Evolutionary conservation across 768 basidiomycete species (phyloP).

Genomic region (Boletus insuetus): DNA sequence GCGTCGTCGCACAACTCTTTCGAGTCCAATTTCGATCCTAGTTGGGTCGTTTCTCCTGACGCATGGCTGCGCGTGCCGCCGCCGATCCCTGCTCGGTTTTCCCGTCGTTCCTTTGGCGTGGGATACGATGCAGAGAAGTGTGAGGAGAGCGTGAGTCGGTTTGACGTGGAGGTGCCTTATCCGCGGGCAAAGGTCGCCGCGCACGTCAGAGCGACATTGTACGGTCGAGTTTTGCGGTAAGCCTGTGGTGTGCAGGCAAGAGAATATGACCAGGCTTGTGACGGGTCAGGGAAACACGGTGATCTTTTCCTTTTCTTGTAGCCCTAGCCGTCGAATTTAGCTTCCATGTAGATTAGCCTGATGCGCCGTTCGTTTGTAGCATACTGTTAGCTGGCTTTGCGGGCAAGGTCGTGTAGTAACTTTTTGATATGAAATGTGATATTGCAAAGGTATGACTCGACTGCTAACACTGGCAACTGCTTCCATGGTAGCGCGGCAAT

Average conservation of each 20-base stretch:
- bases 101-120: slow-evolving; percentile 6
- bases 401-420: neutral
- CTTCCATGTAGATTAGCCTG: slow-evolving; percentile 1
- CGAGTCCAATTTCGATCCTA: slow-evolving; percentile 26
- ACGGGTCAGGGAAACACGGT: slow-evolving; percentile 38
- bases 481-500: slow-evolving; percentile 1
- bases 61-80: slow-evolving; percentile 26
- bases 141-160: neutral
- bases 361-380: slow-evolving; percentile 8
- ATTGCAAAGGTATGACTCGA: neutral
- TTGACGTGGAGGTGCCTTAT: neutral
- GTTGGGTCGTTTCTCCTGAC: neutral
- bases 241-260: neutral
- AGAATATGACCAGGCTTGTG: slow-evolving; percentile 39
- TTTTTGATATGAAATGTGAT: too few relatives aligned
- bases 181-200: neutral
- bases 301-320: slow-evolving; percentile 12
- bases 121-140: neutral
- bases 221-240: neutral
- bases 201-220: neutral
- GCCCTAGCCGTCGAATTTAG: slow-evolving; percentile 12
- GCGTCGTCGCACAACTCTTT: slow-evolving; percentile 35
- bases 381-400: neutral
- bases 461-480: neutral
- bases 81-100: slow-evolving; percentile 9